Evolutionary conservation across 148 eudicot species (phyloP).

Genomic region (Rhododendron ferrugineum): DNA sequence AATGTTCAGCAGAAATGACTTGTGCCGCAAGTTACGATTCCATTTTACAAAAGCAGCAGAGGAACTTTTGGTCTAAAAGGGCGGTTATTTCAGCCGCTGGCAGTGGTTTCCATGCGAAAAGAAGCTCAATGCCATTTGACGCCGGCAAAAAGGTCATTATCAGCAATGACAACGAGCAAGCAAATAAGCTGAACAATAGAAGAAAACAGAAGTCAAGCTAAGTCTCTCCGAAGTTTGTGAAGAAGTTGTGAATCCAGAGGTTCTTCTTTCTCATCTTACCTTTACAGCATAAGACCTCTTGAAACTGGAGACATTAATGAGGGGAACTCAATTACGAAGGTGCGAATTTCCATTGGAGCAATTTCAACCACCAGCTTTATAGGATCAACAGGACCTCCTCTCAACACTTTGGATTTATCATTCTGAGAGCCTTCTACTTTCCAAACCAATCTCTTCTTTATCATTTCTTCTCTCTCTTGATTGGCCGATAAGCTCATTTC

Average conservation of each 20-base stretch:
- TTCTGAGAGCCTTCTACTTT: conserved; percentile 52
- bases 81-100: not conserved
- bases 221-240: not conserved
- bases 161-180: not conserved
- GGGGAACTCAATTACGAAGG: conserved; percentile 47
- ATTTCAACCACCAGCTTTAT: conserved; percentile 55
- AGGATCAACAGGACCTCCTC: conserved; percentile 78
- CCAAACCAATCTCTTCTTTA: conserved; percentile 66
- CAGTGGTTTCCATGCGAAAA: not conserved
- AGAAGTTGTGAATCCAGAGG: not conserved
- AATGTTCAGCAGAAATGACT: not conserved
- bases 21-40: not conserved
- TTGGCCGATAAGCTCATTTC: conserved; percentile 70
- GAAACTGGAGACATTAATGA: not conserved
- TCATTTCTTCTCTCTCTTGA: conserved; percentile 79
- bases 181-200: not conserved
- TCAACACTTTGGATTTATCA: conserved; percentile 25
- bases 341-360: conserved; percentile 87
- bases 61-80: not conserved
- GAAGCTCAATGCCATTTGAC: conserved; percentile 6
- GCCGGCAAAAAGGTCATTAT: not conserved
- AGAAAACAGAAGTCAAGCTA: not conserved
- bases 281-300: conserved; percentile 8
- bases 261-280: conserved; percentile 4
- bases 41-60: not conserved